A percentile compares a stretch with the other conserved stretches of the same genome.
Conservation (phyloP, 169 alveolate genomes). For the Cystoisospora suis region DNA sequence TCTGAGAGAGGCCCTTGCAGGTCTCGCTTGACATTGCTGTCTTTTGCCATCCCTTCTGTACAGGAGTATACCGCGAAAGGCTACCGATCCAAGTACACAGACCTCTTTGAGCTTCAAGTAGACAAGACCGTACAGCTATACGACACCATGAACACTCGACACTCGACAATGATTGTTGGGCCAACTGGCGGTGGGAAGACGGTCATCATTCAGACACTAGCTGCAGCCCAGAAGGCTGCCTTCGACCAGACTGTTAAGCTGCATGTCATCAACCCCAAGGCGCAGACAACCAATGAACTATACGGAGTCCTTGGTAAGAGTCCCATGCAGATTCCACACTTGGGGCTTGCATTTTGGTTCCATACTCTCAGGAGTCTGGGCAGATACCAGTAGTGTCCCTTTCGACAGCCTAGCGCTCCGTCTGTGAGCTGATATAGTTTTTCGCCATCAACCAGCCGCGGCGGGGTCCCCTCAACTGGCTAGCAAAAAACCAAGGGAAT, state of each 20-base stretch:
- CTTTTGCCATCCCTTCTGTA: slow-evolving; percentile 62
- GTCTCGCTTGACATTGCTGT: too few species aligned
- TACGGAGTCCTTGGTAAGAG: slow-evolving; percentile 87
- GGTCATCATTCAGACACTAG: slow-evolving; percentile 85
- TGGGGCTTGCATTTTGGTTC: too few species aligned
- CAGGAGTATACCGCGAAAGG: slow-evolving; percentile 64
- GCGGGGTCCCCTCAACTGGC: too few species aligned
- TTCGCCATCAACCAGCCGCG: too few species aligned
- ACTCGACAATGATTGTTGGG: slow-evolving; percentile 93
- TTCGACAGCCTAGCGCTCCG: too few species aligned
- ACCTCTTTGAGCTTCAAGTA: slow-evolving; percentile 82
- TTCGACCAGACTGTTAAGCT: slow-evolving; percentile 80
- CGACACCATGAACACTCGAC: slow-evolving; percentile 94
- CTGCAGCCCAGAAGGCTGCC: slow-evolving; percentile 83
- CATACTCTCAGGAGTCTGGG: too few species aligned
- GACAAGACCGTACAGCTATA: slow-evolving; percentile 90
- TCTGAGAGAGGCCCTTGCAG: too few species aligned
- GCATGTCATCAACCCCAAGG: slow-evolving; percentile 90
- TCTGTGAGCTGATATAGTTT: too few species aligned
- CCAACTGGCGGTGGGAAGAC: slow-evolving; percentile 94
- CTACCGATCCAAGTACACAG: slow-evolving; percentile 73
- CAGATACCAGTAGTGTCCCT: too few species aligned
- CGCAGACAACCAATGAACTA: slow-evolving; percentile 89
- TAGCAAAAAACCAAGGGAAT: too few species aligned
- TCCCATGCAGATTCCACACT: background rate